Base-by-base conservation (phyloP, 148 eudicot species). In the Vaccinium myrtillus region DNA sequence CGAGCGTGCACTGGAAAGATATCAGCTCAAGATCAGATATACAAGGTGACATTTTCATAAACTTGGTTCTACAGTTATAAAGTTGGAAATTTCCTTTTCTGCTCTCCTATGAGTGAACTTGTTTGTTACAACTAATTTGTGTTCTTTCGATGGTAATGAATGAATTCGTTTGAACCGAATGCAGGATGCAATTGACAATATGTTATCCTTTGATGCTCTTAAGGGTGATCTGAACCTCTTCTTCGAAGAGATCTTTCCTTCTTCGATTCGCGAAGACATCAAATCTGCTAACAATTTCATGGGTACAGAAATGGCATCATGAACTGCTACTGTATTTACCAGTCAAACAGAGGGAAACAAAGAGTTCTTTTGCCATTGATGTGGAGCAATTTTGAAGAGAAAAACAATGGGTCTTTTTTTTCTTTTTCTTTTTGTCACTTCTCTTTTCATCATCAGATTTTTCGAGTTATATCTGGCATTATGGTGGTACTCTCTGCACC, bases 101-200 rank as follows among this genome's bases (percentile, higher is more conserved):
- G n/a, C n/a, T n/a, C n/a, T n/a, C n/a, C n/a, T n/a, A 43, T 43
- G 46, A 43, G 6, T 43, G 46, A 43, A 43, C 46, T 43, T 43
- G 46, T 43, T 5, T 43, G 46, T 43, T 43, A 43, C n/a, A n/a
- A n/a, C 46, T 43, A 43, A 43, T 43, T 43, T 43, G 46, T 43
- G 46, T 43, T 43, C 46, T 43, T 43, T 43, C 5, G 46, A 43
- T 43, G 46, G 46, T 6, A 43, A 43, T 43, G 46, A 43, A 43
- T 0, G 6, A 5, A 43, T 43, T 43, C 0, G 46, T 43, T 43
- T 46, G 75, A 67, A 36, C 81, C 61, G 53, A 76, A 80, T 90
- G 90, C 98, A 97, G 99, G 91, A 95, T 83, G 92, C 91, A 83
- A 89, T 94, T 54, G 95, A 93, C 65, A 97, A 93, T 88, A 77